Conservation (phyloP, 352 stramenopile species). For the Peronospora destructor region DNA sequence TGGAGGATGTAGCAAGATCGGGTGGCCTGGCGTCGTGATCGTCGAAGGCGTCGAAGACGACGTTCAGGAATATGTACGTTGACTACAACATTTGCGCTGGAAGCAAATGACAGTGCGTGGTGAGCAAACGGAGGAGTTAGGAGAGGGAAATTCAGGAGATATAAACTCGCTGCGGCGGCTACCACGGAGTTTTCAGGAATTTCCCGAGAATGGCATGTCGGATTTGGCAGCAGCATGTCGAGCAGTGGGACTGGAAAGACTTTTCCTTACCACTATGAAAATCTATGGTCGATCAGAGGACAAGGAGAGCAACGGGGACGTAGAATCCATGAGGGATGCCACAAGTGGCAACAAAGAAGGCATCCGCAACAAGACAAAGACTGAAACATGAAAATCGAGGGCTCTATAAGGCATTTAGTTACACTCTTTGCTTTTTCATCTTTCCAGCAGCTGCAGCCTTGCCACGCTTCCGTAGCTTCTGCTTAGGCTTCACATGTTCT, state of each 20-base stretch:
- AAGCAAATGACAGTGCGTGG: constrained; percentile 79
- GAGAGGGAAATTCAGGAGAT: neutral
- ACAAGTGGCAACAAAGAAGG: constrained; percentile 19
- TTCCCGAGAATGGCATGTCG: constrained; percentile 61
- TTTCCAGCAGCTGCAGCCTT: constrained; percentile 16
- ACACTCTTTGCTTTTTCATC: constrained; percentile 47
- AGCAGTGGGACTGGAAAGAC: constrained; percentile 40
- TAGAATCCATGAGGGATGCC: neutral
- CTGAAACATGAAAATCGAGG: constrained; percentile 15
- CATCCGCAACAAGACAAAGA: neutral
- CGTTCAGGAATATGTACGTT: constrained; percentile 62
- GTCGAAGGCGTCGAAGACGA: constrained; percentile 52
- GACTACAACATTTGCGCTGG: constrained; percentile 68
- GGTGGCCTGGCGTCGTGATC: constrained; percentile 73
- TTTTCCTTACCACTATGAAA: constrained; percentile 80
- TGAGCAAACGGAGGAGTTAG: constrained; percentile 44
- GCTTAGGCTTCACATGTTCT: constrained; percentile 18
- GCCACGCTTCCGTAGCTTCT: constrained; percentile 23
- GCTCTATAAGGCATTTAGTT: constrained; percentile 31
- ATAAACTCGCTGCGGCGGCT: constrained; percentile 35
- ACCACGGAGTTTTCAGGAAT: constrained; percentile 45
- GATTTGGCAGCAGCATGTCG: constrained; percentile 45
- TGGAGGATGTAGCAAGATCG: constrained; percentile 72
- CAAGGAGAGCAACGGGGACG: neutral
- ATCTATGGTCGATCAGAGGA: constrained; percentile 41